These are phyloP conservation scores for Cupressus sempervirens DNA, from an alignment of 75 land plant genomes.

Conservation along the genomic window DNA sequence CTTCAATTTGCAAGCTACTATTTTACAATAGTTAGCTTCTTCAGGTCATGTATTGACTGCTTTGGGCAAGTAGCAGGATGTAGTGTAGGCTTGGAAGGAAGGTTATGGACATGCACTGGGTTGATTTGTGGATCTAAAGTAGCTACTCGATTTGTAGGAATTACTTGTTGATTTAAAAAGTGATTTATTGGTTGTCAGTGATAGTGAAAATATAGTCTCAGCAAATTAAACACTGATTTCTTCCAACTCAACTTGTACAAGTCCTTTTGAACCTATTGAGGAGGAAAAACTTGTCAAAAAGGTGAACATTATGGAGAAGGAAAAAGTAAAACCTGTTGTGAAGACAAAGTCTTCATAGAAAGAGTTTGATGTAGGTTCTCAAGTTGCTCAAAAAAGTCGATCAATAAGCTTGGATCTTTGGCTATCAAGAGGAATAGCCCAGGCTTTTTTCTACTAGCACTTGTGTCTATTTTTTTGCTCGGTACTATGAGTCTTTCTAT, in stretches of 20 bases:
- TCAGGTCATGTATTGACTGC: conserved; percentile 78
- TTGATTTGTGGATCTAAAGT: conserved; percentile 60
- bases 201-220: conserved; percentile 16
- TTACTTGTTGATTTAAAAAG: conserved; percentile 37
- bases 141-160: conserved; percentile 73
- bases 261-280: conserved; percentile 8
- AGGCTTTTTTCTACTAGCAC: conserved; percentile 39
- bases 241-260: conserved; percentile 19
- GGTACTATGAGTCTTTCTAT: neutral
- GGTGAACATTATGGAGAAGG: conserved; percentile 12
- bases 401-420: conserved; percentile 72
- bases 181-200: conserved; percentile 1
- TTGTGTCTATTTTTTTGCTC: no score
- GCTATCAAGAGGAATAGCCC: conserved; percentile 66
- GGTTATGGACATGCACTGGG: conserved; percentile 56
- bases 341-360: conserved; percentile 6
- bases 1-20: neutral
- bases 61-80: conserved; percentile 69
- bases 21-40: conserved; percentile 6
- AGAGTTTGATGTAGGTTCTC: conserved; percentile 6
- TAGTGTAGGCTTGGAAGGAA: conserved; percentile 66
- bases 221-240: neutral
- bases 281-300: neutral
- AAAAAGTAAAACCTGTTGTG: conserved; percentile 15
- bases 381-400: conserved; percentile 35